Evolutionary conservation across 192 early-diverging fungal genomes (phyloP), one percentile per base, ranked within the genome.

Genomic region (Cetraspora pellucida): DNA sequence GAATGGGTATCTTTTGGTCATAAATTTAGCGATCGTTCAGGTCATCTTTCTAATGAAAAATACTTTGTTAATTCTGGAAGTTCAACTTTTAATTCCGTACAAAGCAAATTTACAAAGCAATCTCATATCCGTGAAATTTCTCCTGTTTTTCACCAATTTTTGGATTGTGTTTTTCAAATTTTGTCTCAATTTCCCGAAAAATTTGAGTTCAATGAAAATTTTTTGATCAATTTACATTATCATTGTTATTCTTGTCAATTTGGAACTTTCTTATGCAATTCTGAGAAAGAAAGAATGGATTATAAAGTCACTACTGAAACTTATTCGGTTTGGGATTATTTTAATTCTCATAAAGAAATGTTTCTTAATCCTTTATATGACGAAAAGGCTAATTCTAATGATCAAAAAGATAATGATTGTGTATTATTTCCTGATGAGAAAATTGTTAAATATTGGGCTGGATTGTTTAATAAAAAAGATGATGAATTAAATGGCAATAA

Each of bases 1-100:
- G 97, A 99, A 76, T 99, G 97, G 97, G 88, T 95, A 27, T 93
- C 95, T 19, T 97, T 97, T 88, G 97, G 97, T 37, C 93, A 95
- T 85, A 97, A 99, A 79, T 99, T 99, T 80, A 85, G 90, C 31
- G 92, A 95, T 82, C 91, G 97, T 16, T 93, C 94, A 72, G 97
- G 96, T 1, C 96, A 96, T 78, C 81, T 93, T n/a, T 90, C 92
- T 30, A 90, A 93, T 55, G 91, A 93, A 44, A 88, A 88, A 70
- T 86, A 87, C 64, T 92, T 91, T 82, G 83, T 91, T 10, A 83
- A 82, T 19, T 78, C 84, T 10, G 80, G 85, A 2, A 81, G 81
- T 70, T 82, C 83, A 14, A 86, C 87, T 0, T 83, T 89, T 52
- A 88, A 85, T 47, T 85, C 86, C 21, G 87, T 89, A 71, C 88